Conservation (phyloP, 2,329 filamentous ascomycete species). For the Neonectria faginata region DNA sequence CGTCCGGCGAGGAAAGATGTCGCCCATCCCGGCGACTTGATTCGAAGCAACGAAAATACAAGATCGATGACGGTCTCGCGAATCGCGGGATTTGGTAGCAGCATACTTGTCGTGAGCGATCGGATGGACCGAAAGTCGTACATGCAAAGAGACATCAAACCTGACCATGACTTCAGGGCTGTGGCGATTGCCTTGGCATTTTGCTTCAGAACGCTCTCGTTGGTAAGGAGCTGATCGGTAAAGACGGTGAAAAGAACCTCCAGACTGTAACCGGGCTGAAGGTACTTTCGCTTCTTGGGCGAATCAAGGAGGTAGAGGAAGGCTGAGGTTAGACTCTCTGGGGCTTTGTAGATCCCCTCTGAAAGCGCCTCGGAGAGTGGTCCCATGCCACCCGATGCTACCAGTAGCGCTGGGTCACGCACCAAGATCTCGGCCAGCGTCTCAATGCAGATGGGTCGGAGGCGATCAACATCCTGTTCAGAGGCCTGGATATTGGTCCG, state of each 20-base stretch:
- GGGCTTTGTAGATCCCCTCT: conserved; percentile 91
- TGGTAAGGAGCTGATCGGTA: conserved; percentile 80
- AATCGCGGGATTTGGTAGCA: conserved; percentile 66
- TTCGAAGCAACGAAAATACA: conserved; percentile 82
- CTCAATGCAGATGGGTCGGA: conserved; percentile 91
- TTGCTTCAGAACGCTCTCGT: conserved; percentile 76
- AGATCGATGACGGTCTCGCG: conserved; percentile 88
- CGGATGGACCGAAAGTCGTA: conserved; percentile 86
- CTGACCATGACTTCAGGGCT: conserved; percentile 93
- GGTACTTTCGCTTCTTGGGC: conserved; percentile 80
- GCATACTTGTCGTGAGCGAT: conserved; percentile 77
- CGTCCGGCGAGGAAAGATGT: conserved; percentile 94
- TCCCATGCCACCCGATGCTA: conserved; percentile 85
- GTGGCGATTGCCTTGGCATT: conserved; percentile 94
- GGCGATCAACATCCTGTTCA: conserved; percentile 84
- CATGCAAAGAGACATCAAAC: conserved; percentile 87
- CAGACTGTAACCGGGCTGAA: conserved; percentile 90
- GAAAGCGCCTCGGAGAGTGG: conserved; percentile 91
- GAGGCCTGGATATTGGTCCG: conserved; percentile 75
- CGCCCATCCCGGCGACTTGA: conserved; percentile 93
- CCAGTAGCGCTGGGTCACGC: conserved; percentile 82
- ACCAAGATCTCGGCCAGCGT: conserved; percentile 93
- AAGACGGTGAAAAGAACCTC: conserved; percentile 92
- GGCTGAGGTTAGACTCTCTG: conserved; percentile 87
- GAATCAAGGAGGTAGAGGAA: conserved; percentile 91